These are phyloP conservation scores for Kondoa subrosea DNA, from an alignment of 768 basidiomycete species.

Conservation along the genomic window DNA sequence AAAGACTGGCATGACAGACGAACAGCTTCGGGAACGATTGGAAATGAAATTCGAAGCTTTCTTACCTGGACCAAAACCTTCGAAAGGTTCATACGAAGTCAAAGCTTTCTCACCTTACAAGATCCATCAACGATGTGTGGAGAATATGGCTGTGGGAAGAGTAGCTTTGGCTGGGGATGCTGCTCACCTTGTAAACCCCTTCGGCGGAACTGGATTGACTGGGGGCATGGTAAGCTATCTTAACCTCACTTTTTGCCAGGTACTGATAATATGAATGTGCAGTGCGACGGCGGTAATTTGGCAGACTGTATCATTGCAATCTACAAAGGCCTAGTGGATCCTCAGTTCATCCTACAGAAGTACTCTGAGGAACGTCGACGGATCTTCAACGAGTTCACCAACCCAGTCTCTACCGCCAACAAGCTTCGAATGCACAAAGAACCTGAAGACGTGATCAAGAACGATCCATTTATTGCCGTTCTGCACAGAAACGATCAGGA, in stretches of 20 bases:
- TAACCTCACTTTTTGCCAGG: too few species aligned
- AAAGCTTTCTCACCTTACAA: background rate
- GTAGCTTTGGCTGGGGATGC: background rate
- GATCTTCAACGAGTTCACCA: background rate
- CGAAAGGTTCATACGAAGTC: background rate
- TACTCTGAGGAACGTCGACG: background rate
- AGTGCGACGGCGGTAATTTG: background rate
- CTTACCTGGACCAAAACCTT: background rate
- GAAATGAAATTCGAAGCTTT: background rate
- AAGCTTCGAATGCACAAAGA: background rate
- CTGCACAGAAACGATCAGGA: background rate
- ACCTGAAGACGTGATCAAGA: background rate
- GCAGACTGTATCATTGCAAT: background rate
- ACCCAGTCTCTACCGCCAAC: background rate
- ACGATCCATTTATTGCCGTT: background rate
- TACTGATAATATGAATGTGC: too few species aligned
- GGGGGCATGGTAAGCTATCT: too few species aligned
- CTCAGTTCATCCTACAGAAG: background rate
- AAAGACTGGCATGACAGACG: background rate
- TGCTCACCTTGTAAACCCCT: background rate
- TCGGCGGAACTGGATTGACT: background rate
- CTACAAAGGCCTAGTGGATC: background rate
- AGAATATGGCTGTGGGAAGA: background rate
- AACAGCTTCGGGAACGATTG: background rate
- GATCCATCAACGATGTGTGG: background rate